These are phyloP conservation scores for Phascolomyces articulosus DNA, from an alignment of 371 early-diverging fungal genomes.

Conservation along the genomic window DNA sequence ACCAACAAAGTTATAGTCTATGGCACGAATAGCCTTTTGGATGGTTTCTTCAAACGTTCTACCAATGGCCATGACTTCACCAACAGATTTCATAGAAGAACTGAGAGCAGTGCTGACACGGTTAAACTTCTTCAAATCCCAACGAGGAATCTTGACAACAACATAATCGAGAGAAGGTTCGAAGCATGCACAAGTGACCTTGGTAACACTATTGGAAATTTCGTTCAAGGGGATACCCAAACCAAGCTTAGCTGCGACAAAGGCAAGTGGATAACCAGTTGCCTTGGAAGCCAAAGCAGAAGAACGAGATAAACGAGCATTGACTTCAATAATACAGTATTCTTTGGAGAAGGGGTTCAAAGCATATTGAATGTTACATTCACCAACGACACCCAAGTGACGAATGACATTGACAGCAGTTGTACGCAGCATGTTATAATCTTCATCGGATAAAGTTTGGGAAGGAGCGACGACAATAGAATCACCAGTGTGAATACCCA, in stretches of 20 bases:
- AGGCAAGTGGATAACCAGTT: constrained; percentile 97
- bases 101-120: constrained; percentile 87
- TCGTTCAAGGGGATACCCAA: constrained; percentile 90
- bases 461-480: constrained; percentile 97
- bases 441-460: constrained; percentile 93
- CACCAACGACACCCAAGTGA: constrained; percentile 93
- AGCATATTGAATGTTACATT: constrained; percentile 98
- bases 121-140: constrained; percentile 96
- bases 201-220: constrained; percentile 90
- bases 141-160: constrained; percentile 95
- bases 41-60: constrained; percentile 95
- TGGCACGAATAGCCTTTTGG: constrained; percentile 93
- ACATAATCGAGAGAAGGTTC: constrained; percentile 94
- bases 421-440: constrained; percentile 95
- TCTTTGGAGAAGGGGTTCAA: constrained; percentile 90
- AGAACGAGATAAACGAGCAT: constrained; percentile 92
- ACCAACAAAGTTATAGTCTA: constrained; percentile 86
- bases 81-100: constrained; percentile 94
- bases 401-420: constrained; percentile 85
- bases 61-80: constrained; percentile 97
- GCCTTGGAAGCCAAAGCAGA: constrained; percentile 95
- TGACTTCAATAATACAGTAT: constrained; percentile 96
- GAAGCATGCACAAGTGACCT: constrained; percentile 93
- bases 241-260: constrained; percentile 97
- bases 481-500: constrained; percentile 97